phyloP scores from a whole-genome alignment of 1,139 yeast species.

The Geotrichum siamense region DNA sequence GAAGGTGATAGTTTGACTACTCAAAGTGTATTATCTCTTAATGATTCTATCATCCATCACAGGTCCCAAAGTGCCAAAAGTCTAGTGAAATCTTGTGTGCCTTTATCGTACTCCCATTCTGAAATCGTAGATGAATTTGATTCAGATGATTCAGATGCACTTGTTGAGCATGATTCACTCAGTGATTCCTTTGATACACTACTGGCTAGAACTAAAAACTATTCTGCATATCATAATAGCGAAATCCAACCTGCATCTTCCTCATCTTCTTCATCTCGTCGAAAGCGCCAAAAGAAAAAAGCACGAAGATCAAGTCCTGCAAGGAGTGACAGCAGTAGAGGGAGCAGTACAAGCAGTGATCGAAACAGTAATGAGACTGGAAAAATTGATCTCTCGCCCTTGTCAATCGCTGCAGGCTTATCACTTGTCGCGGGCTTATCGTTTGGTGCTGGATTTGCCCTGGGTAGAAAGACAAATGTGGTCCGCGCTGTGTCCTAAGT shows the following conservation, averaged over 20 bases:
- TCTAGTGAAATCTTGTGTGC: background rate
- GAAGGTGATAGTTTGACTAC: slow-evolving; percentile 2
- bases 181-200: slow-evolving; percentile 4
- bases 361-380: background rate
- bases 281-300: background rate
- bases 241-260: background rate
- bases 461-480: slow-evolving; percentile 21
- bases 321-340: background rate
- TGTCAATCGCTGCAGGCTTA: slow-evolving; percentile 28
- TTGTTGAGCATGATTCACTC: slow-evolving; percentile 2
- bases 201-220: slow-evolving; percentile 1
- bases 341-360: background rate
- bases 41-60: slow-evolving; percentile 1
- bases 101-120: background rate
- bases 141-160: background rate
- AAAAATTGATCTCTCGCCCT: slow-evolving; percentile 21
- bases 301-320: background rate
- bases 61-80: background rate
- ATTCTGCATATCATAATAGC: too few species aligned
- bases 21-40: background rate
- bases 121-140: background rate
- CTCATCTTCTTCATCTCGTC: background rate
- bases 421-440: slow-evolving; percentile 30
- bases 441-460: slow-evolving; percentile 31
- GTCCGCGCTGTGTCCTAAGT: slow-evolving; percentile 3